A percentile compares a stretch with the other conserved stretches of the same genome.
These are phyloP conservation scores for Stropharia rugosoannulata DNA, from an alignment of 768 basidiomycete genomes.

Conservation along the genomic window DNA sequence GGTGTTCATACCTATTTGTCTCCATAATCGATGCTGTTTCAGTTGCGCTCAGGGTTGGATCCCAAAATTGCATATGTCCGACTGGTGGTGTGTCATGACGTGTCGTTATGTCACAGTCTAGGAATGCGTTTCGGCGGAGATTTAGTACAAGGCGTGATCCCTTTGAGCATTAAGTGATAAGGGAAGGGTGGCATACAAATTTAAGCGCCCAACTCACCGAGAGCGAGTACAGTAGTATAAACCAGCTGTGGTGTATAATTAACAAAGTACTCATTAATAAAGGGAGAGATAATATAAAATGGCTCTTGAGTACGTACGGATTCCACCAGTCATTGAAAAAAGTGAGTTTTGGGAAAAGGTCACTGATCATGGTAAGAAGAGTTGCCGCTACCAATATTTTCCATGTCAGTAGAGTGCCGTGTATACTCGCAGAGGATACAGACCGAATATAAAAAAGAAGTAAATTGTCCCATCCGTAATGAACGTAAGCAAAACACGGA, in stretches of 20 bases:
- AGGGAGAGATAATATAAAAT: not conserved
- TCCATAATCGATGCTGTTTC: too few species aligned
- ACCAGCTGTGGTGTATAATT: not conserved
- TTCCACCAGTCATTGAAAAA: conserved; percentile 3
- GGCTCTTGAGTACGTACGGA: not conserved
- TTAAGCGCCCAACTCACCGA: not conserved
- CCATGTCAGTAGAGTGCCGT: not conserved
- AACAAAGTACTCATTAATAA: not conserved
- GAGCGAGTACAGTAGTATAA: not conserved
- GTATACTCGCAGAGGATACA: not conserved
- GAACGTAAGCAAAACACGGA: not conserved
- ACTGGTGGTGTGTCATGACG: not conserved
- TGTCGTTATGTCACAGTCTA: not conserved
- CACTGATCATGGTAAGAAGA: not conserved
- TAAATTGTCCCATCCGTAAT: not conserved
- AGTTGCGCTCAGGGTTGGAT: not conserved
- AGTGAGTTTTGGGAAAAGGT: not conserved
- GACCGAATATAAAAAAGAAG: not conserved
- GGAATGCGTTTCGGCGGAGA: not conserved
- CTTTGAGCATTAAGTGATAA: not conserved
- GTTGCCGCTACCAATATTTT: not conserved
- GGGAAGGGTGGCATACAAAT: not conserved
- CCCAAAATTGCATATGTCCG: not conserved
- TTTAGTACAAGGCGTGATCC: not conserved
- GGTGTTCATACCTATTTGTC: too few species aligned